Evolutionary conservation across 2,329 filamentous ascomycete genomes (phyloP), one percentile per base, ranked within the genome.

Genomic region (Simplicillium sp.): DNA sequence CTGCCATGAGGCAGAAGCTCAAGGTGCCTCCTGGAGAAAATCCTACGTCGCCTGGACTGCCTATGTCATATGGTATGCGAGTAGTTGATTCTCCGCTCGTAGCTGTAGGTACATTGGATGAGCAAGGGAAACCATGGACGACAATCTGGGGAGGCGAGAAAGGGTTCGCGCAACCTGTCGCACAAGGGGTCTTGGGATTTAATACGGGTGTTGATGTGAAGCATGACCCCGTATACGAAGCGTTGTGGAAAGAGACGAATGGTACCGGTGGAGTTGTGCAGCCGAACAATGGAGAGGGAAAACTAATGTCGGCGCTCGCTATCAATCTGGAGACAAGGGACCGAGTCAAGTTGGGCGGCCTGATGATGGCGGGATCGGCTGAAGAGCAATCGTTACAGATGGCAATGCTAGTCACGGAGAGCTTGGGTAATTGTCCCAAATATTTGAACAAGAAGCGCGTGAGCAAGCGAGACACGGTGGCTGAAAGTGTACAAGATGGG

Each of bases 381-480:
- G 61, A 47, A 37, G 53, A 54, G 5, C 56, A 49, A 7, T 57
- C 62, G 5, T 50, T 70, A 34, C 69, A 74, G 57, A 62, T 90
- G 29, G 78, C 82, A 12, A 66, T 87, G 35, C 72, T 73, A 33
- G 77, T 94, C 42, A 73, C 82, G 28, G 81, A 85, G 58, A 84
- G 78, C 48, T 53, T 94, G 64, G 81, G 85, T 0, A 94, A 92
- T 51, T 94, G 87, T 51, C 87, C 87, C 2, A 94, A 94, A 59
- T 94, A 94, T 51, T 56, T 94, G 29, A 92, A 90, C 58, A 77
- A 76, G 52, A 88, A 84, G 55, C 64, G 66, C 2, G 76, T 94
- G 32, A 54, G 50, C 20, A 41, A 38, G 3, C 70, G 73, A 35
- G 45, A 66, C 1, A 71, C 82, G 2, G 55, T 66, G 12, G 75